Base-by-base conservation (phyloP, 2,329 filamentous ascomycete genomes). In the Cladosporium sp. region DNA sequence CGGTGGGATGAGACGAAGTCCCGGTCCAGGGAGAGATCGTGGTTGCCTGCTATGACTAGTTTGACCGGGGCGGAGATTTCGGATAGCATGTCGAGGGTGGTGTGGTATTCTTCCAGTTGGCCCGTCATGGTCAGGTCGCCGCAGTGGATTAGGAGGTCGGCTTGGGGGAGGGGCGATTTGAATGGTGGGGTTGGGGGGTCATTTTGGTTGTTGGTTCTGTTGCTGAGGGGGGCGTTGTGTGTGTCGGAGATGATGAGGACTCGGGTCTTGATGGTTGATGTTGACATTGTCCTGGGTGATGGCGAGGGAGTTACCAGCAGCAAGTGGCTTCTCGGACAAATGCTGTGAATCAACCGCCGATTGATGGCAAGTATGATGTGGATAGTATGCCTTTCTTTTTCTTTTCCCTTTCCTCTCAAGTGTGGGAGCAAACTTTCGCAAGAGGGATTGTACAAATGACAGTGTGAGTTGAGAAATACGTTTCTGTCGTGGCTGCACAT, bases 1-100 rank as follows among this genome's bases (percentile, higher is more conserved):
- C 41, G 43, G 43, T 58, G 53, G 3, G 45, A 48, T 11, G 52
- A 50, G 27, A 64, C 36, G 45, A 52, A 60, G 20, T 58, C 53
- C 3, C 40, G 13, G 44, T 85, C 80, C 1, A 84, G 70, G 3
- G 74, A 77, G 38, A 82, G 68, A 58, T 84, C 81, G 64, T 85
- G 82, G 59, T 84, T 84, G 0, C 82, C 82, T 0, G 81, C 76
- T 53, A 85, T 83, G 17, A 84, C 75, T 19, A 85, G 68, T 58
- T 84, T 85, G 4, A 84, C 63, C 7, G 75, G 72, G 2, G 80
- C 80, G 12, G 77, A 66, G 30, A 79, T 72, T 1, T 58, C 57
- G 11, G 66, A 63, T 6, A 84, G 68, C 65, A 79, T 71, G 4
- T 70, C 58, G 12, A 82, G 58, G 2, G 74, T 72, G 9, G 58